Evolutionary conservation across 139 green algal genomes (phyloP).

Genomic region (Closterium sp.): DNA sequence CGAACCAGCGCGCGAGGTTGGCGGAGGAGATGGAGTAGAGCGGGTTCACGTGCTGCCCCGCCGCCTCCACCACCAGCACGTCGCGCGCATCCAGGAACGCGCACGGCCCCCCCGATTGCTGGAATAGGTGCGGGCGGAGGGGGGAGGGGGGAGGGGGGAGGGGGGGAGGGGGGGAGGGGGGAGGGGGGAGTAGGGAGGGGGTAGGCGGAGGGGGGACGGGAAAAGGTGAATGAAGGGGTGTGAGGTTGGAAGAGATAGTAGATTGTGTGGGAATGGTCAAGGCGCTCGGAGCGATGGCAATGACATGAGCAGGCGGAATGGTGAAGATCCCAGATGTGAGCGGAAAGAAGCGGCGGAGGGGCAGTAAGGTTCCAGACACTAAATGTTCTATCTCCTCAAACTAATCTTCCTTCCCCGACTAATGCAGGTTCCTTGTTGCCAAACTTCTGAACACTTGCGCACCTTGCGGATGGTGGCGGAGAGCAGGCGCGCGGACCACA

Average conservation of each 20-base stretch:
- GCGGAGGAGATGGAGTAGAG: conserved; percentile 73
- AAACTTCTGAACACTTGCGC: not conserved
- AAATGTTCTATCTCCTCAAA: not conserved
- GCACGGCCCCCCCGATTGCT: not conserved
- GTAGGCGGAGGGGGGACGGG: too few relatives aligned
- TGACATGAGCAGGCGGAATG: too few relatives aligned
- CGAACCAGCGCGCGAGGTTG: conserved; percentile 73
- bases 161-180: too few relatives aligned
- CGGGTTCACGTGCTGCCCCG: conserved; percentile 79
- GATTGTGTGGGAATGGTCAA: too few relatives aligned
- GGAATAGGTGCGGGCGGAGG: not conserved
- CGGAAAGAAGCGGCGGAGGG: not conserved
- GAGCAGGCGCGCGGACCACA: conserved; percentile 92
- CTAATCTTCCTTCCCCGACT: not conserved
- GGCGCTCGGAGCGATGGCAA: too few relatives aligned
- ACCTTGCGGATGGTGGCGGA: conserved; percentile 49
- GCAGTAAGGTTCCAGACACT: not conserved
- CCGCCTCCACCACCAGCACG: conserved; percentile 74
- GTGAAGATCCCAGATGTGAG: not conserved
- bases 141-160: too few relatives aligned
- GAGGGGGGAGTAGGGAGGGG: too few relatives aligned
- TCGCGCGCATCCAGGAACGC: conserved; percentile 91
- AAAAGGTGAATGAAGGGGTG: too few relatives aligned
- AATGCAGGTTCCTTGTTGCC: not conserved
- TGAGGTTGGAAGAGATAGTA: too few relatives aligned